Conservation (phyloP, 805 yeast genomes). For the Torulaspora quercuum region DNA sequence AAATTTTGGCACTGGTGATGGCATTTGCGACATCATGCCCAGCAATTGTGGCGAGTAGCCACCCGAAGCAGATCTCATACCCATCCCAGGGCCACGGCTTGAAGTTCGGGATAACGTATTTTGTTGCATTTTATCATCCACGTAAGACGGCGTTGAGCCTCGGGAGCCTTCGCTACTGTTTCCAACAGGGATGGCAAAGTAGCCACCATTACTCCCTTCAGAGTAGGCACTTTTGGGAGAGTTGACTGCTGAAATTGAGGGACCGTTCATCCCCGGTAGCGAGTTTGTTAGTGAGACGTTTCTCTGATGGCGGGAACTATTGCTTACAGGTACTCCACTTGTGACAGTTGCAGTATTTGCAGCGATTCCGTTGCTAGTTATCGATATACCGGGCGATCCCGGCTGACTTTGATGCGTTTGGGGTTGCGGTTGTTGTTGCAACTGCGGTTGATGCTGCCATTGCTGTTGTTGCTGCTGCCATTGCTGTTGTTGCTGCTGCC, state of each 20-base stretch:
- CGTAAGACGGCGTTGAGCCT: conserved; percentile 20
- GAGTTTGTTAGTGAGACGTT: conserved; percentile 23
- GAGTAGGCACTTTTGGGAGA: conserved; percentile 30
- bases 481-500: conserved; percentile 13
- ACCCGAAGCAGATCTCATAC: conserved; percentile 12
- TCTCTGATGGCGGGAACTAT: conserved; percentile 22
- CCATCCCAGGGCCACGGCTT: conserved; percentile 17
- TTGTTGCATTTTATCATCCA: conserved; percentile 15
- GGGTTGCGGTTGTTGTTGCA: background rate
- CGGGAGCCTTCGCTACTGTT: conserved; percentile 20
- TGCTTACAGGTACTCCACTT: conserved; percentile 13
- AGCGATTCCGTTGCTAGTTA: conserved; percentile 28
- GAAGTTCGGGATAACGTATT: conserved; percentile 18
- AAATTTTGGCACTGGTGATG: conserved; percentile 21
- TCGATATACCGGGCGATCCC: conserved; percentile 13
- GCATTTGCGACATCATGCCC: conserved; percentile 6
- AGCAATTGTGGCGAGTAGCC: conserved; percentile 12
- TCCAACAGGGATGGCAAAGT: conserved; percentile 36
- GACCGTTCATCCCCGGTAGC: conserved; percentile 10
- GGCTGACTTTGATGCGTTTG: conserved; percentile 2
- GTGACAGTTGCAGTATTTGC: conserved; percentile 12
- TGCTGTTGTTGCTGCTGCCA: conserved; percentile 4
- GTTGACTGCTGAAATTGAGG: conserved; percentile 17
- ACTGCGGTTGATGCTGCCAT: conserved; percentile 3
- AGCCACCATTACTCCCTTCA: conserved; percentile 34